Percentiles rank a stretch among this genome's conserved stretches.
These are phyloP conservation scores for Citeromyces matritensis DNA, from an alignment of 805 yeast genomes.

Conservation along the genomic window DNA sequence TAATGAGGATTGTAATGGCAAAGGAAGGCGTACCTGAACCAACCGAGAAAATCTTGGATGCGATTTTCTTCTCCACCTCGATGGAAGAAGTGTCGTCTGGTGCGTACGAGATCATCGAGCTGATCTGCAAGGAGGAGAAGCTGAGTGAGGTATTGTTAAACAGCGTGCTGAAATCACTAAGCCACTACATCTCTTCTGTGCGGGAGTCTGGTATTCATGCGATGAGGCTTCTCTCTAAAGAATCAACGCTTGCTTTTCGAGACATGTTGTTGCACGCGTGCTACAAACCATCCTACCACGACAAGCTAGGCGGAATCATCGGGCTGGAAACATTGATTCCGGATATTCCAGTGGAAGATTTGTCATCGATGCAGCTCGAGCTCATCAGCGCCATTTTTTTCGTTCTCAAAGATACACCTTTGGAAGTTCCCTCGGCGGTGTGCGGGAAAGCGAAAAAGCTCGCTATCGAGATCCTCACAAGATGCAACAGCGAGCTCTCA, in stretches of 20 bases:
- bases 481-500: slow-evolving; percentile 49
- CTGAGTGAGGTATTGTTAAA: too few species aligned
- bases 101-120: slow-evolving; percentile 44
- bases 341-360: slow-evolving; percentile 56
- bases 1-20: slow-evolving; percentile 48
- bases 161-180: slow-evolving; percentile 29
- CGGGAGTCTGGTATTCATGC: slow-evolving; percentile 58
- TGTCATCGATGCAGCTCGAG: slow-evolving; percentile 68
- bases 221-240: slow-evolving; percentile 41
- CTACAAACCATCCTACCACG: slow-evolving; percentile 76
- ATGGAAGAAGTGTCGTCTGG: slow-evolving; percentile 58
- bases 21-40: too few species aligned
- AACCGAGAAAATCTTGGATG: too few species aligned
- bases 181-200: slow-evolving; percentile 60
- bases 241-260: slow-evolving; percentile 53
- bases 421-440: slow-evolving; percentile 75
- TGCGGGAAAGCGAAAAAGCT: slow-evolving; percentile 56
- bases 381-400: slow-evolving; percentile 76
- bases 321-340: slow-evolving; percentile 66
- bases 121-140: slow-evolving; percentile 32
- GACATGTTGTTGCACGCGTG: slow-evolving; percentile 82
- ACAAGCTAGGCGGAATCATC: slow-evolving; percentile 77
- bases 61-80: slow-evolving; percentile 58
- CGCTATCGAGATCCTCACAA: slow-evolving; percentile 44
- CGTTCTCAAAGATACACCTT: slow-evolving; percentile 79